Evolutionary conservation across 805 yeast genomes (phyloP), one percentile per base, ranked within the genome.

Genomic region (Wickerhamiella brachini): DNA sequence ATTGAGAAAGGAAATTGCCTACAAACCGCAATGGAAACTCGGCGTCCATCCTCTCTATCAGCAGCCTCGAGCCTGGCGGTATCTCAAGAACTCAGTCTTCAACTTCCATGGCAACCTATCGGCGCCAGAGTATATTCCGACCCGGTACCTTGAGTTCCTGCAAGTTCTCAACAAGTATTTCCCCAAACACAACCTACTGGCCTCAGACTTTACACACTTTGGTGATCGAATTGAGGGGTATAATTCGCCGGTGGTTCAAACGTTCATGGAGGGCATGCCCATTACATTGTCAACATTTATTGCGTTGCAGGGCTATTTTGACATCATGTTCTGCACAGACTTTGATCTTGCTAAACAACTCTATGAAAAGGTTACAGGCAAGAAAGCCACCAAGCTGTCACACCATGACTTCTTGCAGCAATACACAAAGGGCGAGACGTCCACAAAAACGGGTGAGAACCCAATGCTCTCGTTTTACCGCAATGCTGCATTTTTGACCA

Each of bases 261-360:
- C 94, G 0, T 75, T 83, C 60, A 68, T 83, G 53, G 71, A 79
- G 49, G 79, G 81, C 55, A 70, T 72, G 51, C 82, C 83, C 81
- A 74, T 85, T 4, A 80, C 84, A 20, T 77, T 81, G 0, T 73
- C 79, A 39, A 79, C 89, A 0, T 85, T 80, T 63, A 81, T 86
- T 89, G 82, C 77, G n/a, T 74, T 81, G 41, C 95, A 85, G 62
- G 95, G 95, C 0, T 83, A 75, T 60, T 86, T 85, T 62, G 95
- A 86, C 64, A 85, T 86, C 48, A 79, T 85, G 82, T 86, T 86
- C 61, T 85, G 94, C 9, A 86, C 95, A 0, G 83, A 86, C 60
- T 87, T 86, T 64, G 66, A 68, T 7, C 68, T 79, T 8, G 78
- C 80, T 3, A 71, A 76, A 42, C 82, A 80, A 47, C 54, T 85